Percentiles rank a stretch among this genome's conserved stretches.
phyloP scores from a whole-genome alignment of 352 stramenopile genomes.

The Pythium utonaiense region DNA sequence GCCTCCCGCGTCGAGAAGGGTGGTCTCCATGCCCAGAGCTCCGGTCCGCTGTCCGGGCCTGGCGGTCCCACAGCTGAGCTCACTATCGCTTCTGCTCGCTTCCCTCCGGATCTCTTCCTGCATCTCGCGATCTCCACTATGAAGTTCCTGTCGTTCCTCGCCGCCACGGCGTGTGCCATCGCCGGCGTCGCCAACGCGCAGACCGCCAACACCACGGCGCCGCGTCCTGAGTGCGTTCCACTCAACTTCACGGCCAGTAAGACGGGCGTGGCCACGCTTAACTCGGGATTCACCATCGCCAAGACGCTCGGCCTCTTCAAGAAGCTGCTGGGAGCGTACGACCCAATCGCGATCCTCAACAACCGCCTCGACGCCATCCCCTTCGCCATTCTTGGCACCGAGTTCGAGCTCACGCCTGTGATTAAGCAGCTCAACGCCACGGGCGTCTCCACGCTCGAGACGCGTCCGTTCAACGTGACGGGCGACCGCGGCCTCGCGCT shows the following conservation, averaged over 20 bases:
- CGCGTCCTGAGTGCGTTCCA: slow-evolving; percentile 24
- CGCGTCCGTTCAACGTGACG: slow-evolving; percentile 46
- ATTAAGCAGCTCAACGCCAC: slow-evolving; percentile 47
- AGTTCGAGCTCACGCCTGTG: slow-evolving; percentile 46
- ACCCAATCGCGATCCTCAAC: slow-evolving; percentile 38
- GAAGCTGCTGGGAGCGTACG: slow-evolving; percentile 21
- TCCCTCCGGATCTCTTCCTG: neutral
- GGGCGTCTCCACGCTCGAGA: slow-evolving; percentile 37
- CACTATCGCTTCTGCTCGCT: slow-evolving; percentile 11
- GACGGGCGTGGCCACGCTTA: slow-evolving; percentile 43
- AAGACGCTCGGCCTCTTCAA: slow-evolving; percentile 18
- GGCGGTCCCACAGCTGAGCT: too few relatives aligned
- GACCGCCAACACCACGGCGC: slow-evolving; percentile 5
- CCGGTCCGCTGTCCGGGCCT: too few relatives aligned
- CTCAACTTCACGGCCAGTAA: slow-evolving; percentile 43
- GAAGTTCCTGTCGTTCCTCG: slow-evolving; percentile 37
- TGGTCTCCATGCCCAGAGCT: too few relatives aligned
- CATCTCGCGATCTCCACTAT: slow-evolving; percentile 15
- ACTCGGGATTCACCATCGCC: slow-evolving; percentile 38
- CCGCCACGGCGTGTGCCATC: slow-evolving; percentile 13
- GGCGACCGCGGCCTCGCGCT: slow-evolving; percentile 31
- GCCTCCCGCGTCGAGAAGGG: too few relatives aligned
- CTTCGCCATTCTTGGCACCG: slow-evolving; percentile 42
- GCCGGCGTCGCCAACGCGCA: slow-evolving; percentile 22
- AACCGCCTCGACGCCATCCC: slow-evolving; percentile 38